A percentile compares a stretch with the other conserved stretches of the same genome.
phyloP scores from a whole-genome alignment of 2,329 filamentous ascomycete species.

The Xylariaceae sp. region DNA sequence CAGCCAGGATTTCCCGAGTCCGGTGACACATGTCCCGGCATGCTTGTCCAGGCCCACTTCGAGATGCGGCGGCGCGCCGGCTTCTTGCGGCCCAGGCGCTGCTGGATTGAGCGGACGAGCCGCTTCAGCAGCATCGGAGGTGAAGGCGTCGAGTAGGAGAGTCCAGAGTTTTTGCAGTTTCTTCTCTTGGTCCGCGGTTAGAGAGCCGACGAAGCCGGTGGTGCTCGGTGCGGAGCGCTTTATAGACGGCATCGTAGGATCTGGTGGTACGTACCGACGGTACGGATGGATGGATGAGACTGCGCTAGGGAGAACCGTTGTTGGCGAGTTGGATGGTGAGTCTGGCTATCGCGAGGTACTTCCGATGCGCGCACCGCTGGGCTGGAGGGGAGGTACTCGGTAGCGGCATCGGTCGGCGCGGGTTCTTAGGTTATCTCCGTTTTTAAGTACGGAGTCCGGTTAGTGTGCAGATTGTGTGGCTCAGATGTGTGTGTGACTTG shows the following conservation, averaged over 20 bases:
- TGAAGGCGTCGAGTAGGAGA: neutral
- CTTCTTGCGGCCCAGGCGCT: conserved; percentile 1
- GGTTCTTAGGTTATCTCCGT: too few species aligned
- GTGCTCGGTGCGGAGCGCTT: neutral
- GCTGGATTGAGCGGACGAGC: conserved; percentile 6
- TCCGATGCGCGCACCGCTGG: too few species aligned
- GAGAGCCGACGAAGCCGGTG: conserved; percentile 50
- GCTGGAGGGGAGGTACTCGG: too few species aligned
- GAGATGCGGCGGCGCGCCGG: conserved; percentile 6
- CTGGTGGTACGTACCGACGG: neutral
- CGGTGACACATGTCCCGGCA: neutral
- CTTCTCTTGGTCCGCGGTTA: conserved; percentile 78
- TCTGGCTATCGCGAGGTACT: too few species aligned
- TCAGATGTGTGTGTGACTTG: too few species aligned
- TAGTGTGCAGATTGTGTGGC: too few species aligned
- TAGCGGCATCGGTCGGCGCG: too few species aligned
- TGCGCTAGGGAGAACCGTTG: too few species aligned
- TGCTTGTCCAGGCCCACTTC: conserved; percentile 12
- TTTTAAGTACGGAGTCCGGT: too few species aligned
- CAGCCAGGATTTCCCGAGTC: conserved; percentile 42
- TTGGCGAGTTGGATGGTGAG: too few species aligned
- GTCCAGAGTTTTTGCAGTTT: conserved; percentile 42
- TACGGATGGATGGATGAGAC: too few species aligned
- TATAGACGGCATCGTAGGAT: neutral
- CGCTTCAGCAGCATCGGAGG: conserved; percentile 34